Evolutionary conservation across 306 rosid species (phyloP).

Genomic region (Carpinus viminea): DNA sequence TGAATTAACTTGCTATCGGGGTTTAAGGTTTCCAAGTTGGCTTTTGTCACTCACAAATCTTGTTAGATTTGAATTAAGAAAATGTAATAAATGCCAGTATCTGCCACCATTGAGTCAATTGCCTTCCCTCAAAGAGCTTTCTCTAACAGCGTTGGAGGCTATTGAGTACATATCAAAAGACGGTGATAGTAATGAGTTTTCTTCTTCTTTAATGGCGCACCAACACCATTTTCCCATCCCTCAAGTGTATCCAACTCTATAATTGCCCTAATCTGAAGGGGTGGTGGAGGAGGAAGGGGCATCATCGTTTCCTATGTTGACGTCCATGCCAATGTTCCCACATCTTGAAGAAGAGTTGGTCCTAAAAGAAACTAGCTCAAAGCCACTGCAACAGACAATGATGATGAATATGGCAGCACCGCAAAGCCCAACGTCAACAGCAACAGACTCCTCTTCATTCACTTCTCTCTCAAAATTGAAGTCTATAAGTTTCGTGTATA

Average conservation of each 20-base stretch:
- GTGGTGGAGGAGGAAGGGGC: conserved; percentile 17
- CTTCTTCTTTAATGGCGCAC: neutral
- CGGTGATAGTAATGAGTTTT: neutral
- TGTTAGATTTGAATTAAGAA: conserved; percentile 1
- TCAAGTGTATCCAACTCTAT: fast-evolving
- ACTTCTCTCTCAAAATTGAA: neutral
- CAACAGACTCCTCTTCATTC: neutral
- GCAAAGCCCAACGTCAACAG: neutral
- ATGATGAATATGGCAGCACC: no score
- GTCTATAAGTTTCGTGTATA: fast-evolving
- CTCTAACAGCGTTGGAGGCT: neutral
- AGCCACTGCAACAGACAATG: neutral
- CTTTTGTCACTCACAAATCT: neutral
- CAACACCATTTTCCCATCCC: conserved; percentile 25
- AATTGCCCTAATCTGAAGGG: conserved; percentile 11
- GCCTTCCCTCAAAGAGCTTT: conserved; percentile 3
- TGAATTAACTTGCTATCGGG: neutral
- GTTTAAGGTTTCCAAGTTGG: neutral
- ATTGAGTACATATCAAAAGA: conserved; percentile 13
- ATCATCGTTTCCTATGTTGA: neutral
- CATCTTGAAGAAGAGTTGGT: neutral
- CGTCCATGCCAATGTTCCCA: neutral
- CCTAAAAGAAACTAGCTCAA: neutral
- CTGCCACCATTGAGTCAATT: conserved; percentile 1
- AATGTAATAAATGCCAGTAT: neutral